phyloP scores from a whole-genome alignment of 2,329 filamentous ascomycete genomes.

The Emmonsiellopsis sp. region DNA sequence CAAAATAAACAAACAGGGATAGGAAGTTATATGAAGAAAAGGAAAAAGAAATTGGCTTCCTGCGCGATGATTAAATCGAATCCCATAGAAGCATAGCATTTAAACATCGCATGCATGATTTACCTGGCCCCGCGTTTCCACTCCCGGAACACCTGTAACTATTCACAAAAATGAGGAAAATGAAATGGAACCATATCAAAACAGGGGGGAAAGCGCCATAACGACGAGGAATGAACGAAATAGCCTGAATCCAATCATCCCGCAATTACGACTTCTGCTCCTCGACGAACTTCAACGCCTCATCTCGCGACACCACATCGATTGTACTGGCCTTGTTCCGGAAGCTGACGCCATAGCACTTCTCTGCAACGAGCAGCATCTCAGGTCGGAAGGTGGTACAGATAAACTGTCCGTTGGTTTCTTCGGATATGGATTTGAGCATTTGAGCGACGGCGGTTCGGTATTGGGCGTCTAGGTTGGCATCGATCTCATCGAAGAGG shows the following conservation, averaged over 20 bases:
- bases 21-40: too few relatives aligned
- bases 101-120: too few relatives aligned
- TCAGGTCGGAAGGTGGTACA: conserved; percentile 98
- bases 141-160: too few relatives aligned
- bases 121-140: too few relatives aligned
- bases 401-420: conserved; percentile 70
- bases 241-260: not conserved
- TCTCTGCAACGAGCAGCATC: conserved; percentile 90
- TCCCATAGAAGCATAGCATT: too few relatives aligned
- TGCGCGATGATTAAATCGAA: too few relatives aligned
- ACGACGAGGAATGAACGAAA: not conserved
- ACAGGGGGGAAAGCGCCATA: not conserved
- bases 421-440: conserved; percentile 63
- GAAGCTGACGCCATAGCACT: conserved; percentile 92
- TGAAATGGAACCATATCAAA: not conserved
- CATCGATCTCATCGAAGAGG: conserved; percentile 98
- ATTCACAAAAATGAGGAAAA: too few relatives aligned
- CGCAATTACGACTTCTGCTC: conserved; percentile 52
- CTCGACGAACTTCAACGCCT: conserved; percentile 89
- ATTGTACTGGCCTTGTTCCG: conserved; percentile 90
- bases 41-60: too few relatives aligned
- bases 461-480: conserved; percentile 96
- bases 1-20: too few relatives aligned
- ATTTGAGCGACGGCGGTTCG: conserved; percentile 89
- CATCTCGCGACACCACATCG: conserved; percentile 77